Evolutionary conservation across 1,284 basidiomycete species (phyloP), one percentile per base, ranked within the genome.

Genomic region (Ceratobasidium sp.): DNA sequence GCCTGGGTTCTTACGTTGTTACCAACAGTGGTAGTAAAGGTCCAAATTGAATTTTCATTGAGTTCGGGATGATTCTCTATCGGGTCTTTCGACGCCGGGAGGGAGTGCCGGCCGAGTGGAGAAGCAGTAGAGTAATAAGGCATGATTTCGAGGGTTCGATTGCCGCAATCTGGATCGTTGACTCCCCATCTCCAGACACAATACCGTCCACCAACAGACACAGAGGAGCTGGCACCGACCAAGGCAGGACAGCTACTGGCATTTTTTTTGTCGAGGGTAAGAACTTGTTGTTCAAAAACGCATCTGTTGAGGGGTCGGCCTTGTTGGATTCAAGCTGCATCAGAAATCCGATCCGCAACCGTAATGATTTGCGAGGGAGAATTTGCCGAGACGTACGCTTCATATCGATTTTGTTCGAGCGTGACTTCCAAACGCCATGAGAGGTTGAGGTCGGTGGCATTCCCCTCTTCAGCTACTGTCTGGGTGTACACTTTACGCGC

Each of bases 71-170:
- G 56, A 8, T 17, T n/a, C 7, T 76, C 74, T 71, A 78, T 81
- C 25, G 89, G 90, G 31, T 92, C 78, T 0, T 87, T 77, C 50
- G 71, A 69, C 27, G 77, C 76, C 17, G 81, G 81, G 73, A 83
- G 78, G 25, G 78, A 73, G 77, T 97, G 94, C 95, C 95, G 97
- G 7, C 94, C 95, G 34, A 85, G 82, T 25, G 95, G 94, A 53
- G 91, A 94, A 7, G 94, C 93, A 15, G 88, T 77, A 0, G 77
- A 74, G 77, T 94, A 91, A 74, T 84, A 84, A 74, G 86, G 87
- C 81, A 90, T 86, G 77, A 83, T 84, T 75, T 81, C 75, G 2
- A 84, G 73, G 6, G 85, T 77, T 38, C 88, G 84, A 70, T 85
- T 79, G 55, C 87, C 90, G 68, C 84, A 85, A 0, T 79, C 75